Conservation (phyloP, 768 basidiomycete species). For the Kwoniella sp. region DNA sequence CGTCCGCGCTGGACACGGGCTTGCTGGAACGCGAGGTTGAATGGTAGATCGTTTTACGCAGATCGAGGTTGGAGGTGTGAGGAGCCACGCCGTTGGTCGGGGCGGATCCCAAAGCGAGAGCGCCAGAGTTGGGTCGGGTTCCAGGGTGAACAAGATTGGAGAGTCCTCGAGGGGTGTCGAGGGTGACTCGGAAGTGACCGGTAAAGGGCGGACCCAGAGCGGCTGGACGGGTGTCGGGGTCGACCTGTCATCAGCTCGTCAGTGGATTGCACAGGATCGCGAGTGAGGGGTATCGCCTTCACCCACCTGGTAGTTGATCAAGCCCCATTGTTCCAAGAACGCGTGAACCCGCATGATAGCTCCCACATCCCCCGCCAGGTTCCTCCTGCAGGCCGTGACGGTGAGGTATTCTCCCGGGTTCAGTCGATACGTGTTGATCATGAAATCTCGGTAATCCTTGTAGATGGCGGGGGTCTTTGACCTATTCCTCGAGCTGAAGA, state of each 20-base stretch:
- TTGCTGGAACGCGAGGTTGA: slow-evolving; percentile 72
- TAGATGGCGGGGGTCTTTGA: slow-evolving; percentile 95
- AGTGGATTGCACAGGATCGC: background rate
- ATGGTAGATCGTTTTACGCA: slow-evolving; percentile 81
- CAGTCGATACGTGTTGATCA: slow-evolving; percentile 96
- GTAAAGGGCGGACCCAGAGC: slow-evolving; percentile 95
- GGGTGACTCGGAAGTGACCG: slow-evolving; percentile 94
- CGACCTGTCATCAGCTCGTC: slow-evolving; percentile 61
- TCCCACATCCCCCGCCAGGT: slow-evolving; percentile 95
- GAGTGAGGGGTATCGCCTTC: background rate
- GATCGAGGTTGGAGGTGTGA: slow-evolving; percentile 61
- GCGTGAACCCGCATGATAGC: slow-evolving; percentile 98
- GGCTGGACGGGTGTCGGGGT: slow-evolving; percentile 91
- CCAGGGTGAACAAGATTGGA: slow-evolving; percentile 72
- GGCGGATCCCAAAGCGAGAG: slow-evolving; percentile 52
- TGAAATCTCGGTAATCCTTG: slow-evolving; percentile 99
- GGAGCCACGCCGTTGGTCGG: slow-evolving; percentile 37
- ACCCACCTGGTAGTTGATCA: slow-evolving; percentile 94
- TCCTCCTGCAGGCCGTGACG: slow-evolving; percentile 91
- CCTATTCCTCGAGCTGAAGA: slow-evolving; percentile 92
- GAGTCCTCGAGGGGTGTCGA: slow-evolving; percentile 93
- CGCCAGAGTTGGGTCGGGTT: slow-evolving; percentile 45
- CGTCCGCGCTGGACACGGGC: slow-evolving; percentile 64
- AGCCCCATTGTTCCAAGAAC: slow-evolving; percentile 97
- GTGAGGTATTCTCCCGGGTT: slow-evolving; percentile 93